Evolutionary conservation across 345 rosid genomes (phyloP), one percentile per base, ranked within the genome.

Genomic region (Aurinia saxatilis): DNA sequence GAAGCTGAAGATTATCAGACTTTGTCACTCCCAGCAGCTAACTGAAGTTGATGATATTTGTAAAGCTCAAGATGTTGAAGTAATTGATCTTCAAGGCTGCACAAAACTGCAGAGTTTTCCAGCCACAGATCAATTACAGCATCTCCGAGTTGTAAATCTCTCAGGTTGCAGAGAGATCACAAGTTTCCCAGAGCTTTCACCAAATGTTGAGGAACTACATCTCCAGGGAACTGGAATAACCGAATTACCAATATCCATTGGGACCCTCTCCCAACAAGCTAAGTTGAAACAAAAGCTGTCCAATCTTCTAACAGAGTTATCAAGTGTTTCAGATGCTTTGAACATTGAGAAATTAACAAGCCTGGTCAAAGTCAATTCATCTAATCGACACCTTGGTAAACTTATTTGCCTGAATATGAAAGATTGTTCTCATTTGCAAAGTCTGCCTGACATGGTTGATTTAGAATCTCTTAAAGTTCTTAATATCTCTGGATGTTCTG

Each of bases 71-170:
- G 45, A 36, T 8, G 1, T 46, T 1, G 70, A 66, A 40, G 19
- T 34, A 8, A 40, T 67, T 0, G 59, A 67, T 40, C 58, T 67
- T 9, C 27, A 40, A 21, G 72, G 65, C 2, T 67, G 72, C 5
- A 31, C 11, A 39, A 50, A 21, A 17, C 4, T 67, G 65, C 42
- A 19, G 29, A 57, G 14, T 14, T 48, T 58, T 7, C 65, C 72
- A 37, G 37, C 41, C 49, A 57, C 5, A 1, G 0, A 42, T 21
- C 34, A 49, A 0, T 27, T 37, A 5, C 17, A 18, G 1, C 58
- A 39, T 48, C 71, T 34, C 12, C 37, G 37, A 34, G 37, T 34
- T 34, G 12, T 44, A 1, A 34, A 34, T 11, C 12, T 34, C 2
- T 34, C 37, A 34, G 37, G 37, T 34, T 34, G 37, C 37, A 34